Conservation (phyloP, 2,329 filamentous ascomycete species). For the Chaetomium globosum region DNA sequence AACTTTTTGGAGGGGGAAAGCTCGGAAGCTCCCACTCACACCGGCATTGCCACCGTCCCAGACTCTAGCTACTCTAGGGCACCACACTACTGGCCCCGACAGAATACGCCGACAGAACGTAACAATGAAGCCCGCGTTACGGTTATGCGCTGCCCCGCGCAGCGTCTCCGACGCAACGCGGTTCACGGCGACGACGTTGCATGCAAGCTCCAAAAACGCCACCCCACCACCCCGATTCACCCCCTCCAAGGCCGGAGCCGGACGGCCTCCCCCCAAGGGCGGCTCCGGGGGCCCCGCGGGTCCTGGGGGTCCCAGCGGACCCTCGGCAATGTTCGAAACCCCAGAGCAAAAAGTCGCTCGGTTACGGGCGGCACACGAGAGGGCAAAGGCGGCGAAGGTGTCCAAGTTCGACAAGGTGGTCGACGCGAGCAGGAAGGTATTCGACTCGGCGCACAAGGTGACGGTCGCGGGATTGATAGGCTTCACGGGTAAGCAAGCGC, state of each 20-base stretch:
- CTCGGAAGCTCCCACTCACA: slow-evolving; percentile 21
- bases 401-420: slow-evolving; percentile 57
- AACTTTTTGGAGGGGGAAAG: slow-evolving; percentile 4
- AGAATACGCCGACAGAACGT: not conserved
- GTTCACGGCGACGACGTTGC: slow-evolving; percentile 70
- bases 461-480: slow-evolving; percentile 59
- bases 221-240: slow-evolving; percentile 35
- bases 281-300: slow-evolving; percentile 29
- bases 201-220: slow-evolving; percentile 65
- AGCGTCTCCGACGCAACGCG: slow-evolving; percentile 79
- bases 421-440: slow-evolving; percentile 51
- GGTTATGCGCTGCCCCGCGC: slow-evolving; percentile 50
- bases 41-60: slow-evolving; percentile 8
- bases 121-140: slow-evolving; percentile 20
- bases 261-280: slow-evolving; percentile 2
- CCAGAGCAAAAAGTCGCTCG: slow-evolving; percentile 70
- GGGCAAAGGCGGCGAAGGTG: slow-evolving; percentile 62
- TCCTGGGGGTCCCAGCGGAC: slow-evolving; percentile 18
- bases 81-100: slow-evolving; percentile 1
- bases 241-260: slow-evolving; percentile 20
- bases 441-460: slow-evolving; percentile 60
- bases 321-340: slow-evolving; percentile 53
- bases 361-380: slow-evolving; percentile 67
- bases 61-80: slow-evolving; percentile 1
- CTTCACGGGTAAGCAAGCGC: slow-evolving; percentile 56